Evolutionary conservation across 768 basidiomycete species (phyloP).

Genomic region (Amanita phalloides): DNA sequence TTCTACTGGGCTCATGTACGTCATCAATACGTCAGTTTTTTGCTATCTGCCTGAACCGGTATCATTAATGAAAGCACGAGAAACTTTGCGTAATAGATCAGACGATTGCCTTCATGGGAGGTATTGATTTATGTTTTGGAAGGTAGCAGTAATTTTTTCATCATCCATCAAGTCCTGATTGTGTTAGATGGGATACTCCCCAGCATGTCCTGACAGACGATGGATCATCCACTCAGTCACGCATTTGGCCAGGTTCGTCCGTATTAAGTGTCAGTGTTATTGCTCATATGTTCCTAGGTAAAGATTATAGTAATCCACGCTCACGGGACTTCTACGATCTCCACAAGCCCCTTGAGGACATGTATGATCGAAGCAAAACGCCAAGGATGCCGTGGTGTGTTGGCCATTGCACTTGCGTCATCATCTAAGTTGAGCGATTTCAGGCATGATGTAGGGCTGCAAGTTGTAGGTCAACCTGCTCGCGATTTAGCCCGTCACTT

Average conservation of each 20-base stretch:
- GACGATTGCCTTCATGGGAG: constrained; percentile 97
- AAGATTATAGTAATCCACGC: constrained; percentile 92
- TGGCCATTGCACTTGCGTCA: neutral
- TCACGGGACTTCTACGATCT: constrained; percentile 78
- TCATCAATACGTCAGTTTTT: constrained; percentile 6
- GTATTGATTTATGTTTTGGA: constrained; percentile 90
- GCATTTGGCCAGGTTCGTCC: constrained; percentile 74
- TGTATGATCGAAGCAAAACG: constrained; percentile 84
- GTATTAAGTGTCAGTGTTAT: neutral
- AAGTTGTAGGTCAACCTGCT: constrained; percentile 94
- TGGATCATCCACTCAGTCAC: constrained; percentile 38
- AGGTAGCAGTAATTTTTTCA: constrained; percentile 29
- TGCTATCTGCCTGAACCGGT: neutral
- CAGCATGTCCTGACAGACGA: constrained; percentile 90
- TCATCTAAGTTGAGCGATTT: neutral
- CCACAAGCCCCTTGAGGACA: constrained; percentile 86
- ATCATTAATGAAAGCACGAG: constrained; percentile 58
- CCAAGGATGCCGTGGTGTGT: constrained; percentile 94
- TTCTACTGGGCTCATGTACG: constrained; percentile 98
- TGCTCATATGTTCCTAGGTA: constrained; percentile 37
- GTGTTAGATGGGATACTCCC: constrained; percentile 83
- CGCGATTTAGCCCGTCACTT: constrained; percentile 93
- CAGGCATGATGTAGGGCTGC: constrained; percentile 96
- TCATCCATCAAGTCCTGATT: neutral
- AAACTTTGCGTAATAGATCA: constrained; percentile 97